Evolutionary conservation across 352 stramenopile species (phyloP), one percentile per base, ranked within the genome.

Genomic region (Pythium guiyangense): DNA sequence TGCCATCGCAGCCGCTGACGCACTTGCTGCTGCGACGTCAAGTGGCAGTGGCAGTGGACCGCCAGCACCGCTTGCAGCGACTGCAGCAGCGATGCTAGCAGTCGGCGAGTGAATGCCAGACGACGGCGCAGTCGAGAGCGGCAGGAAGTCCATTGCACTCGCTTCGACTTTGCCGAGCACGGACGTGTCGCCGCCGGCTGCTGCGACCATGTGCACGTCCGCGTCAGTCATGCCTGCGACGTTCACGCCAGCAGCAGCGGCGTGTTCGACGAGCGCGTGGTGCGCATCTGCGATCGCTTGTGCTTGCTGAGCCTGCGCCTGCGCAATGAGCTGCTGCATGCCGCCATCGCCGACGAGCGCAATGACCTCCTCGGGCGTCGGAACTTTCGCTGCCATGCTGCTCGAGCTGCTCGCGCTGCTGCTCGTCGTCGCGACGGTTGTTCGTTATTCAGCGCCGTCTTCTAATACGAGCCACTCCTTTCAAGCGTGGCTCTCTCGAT

Each of bases 321-420:
- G 79, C 29, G 82, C 60, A 17, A 88, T 63, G 22, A 90, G 60
- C 50, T 86, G 73, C 54, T 86, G 71, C 61, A 86, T 79, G 27
- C 63, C 39, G 56, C 64, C 50, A 60, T 72, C 52, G 43, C 70
- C 55, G 49, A 84, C 74, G 22, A 89, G 77, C 55, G 72, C 76
- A 46, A 87, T 55, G 63, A 85, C 74, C 34, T 87, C 74, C 46
- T 86, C 74, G 18, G 75, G 54, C 25, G 73, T 73, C 49, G 73
- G 71, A 39, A 67, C 67, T 68, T 85, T 89, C 59, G 66, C 67
- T 47, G 64, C 59, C 60, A 70, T 70, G 45, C 44, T 59, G 39
- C 31, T 49, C 44, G 39, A 34, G 29, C 8, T 34, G 31, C 10
- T 10, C n/a, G n/a, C n/a, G n/a, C n/a, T n/a, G 34, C 25, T 44